These are phyloP conservation scores for Tetrapyrgos nigripes DNA, from an alignment of 1,284 basidiomycete species.

Conservation along the genomic window DNA sequence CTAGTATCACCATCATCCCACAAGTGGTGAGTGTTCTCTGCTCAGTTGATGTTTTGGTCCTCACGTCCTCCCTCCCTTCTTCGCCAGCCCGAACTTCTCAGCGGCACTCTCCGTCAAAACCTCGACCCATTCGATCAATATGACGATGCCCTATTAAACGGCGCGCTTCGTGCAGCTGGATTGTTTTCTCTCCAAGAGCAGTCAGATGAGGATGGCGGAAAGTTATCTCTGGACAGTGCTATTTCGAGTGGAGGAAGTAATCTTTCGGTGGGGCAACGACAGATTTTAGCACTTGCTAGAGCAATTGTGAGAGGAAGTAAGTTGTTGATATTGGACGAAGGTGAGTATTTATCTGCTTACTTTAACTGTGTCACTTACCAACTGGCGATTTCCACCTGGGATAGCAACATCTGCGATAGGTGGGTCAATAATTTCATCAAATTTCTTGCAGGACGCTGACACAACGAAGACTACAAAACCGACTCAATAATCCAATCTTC, in stretches of 20 bases:
- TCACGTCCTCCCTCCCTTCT: conserved; percentile 35
- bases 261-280: conserved; percentile 46
- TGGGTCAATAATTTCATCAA: conserved; percentile 24
- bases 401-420: conserved; percentile 61
- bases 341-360: conserved; percentile 30
- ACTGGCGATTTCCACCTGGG: not conserved
- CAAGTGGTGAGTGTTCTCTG: conserved; percentile 49
- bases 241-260: conserved; percentile 59
- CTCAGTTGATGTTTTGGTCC: not conserved
- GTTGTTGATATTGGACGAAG: conserved; percentile 66
- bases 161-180: conserved; percentile 60
- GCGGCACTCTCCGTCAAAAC: conserved; percentile 63
- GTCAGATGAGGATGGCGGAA: conserved; percentile 56
- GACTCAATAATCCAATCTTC: conserved; percentile 66
- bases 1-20: conserved; percentile 69
- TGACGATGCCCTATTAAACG: conserved; percentile 69
- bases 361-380: too few relatives aligned
- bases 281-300: conserved; percentile 32
- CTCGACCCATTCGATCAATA: conserved; percentile 78
- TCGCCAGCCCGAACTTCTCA: conserved; percentile 66
- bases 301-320: conserved; percentile 57
- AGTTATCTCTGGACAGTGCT: conserved; percentile 57
- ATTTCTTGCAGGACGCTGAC: not conserved
- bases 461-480: conserved; percentile 58
- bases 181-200: conserved; percentile 55